A percentile compares a stretch with the other conserved stretches of the same genome.
phyloP scores from a whole-genome alignment of 176 grass and related monocot species.

The Zea luxurians region DNA sequence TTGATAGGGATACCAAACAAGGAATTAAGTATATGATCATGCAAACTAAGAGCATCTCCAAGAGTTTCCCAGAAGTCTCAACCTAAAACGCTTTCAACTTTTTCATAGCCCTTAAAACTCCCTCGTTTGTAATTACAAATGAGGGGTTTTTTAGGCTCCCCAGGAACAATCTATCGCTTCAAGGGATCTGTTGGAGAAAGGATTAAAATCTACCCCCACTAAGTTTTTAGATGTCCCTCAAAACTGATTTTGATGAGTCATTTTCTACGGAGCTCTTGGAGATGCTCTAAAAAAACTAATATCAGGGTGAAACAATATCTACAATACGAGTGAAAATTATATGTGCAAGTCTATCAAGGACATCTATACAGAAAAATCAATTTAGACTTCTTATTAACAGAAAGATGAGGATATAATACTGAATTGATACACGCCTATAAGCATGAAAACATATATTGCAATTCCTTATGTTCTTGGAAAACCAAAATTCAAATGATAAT shows the following conservation, averaged over 20 bases:
- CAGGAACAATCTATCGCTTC: no score
- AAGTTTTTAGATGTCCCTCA: no score
- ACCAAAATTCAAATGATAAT: conserved; percentile 34
- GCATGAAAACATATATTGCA: conserved; percentile 22
- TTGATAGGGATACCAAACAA: conserved; percentile 22
- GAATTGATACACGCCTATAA: conserved; percentile 12
- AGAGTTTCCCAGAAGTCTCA: no score
- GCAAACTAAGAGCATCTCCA: conserved; percentile 10
- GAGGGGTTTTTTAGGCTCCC: no score
- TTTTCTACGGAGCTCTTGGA: no score
- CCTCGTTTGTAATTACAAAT: no score
- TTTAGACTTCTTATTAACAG: conserved; percentile 2
- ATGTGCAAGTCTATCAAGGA: conserved; percentile 5
- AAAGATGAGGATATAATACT: conserved; percentile 5
- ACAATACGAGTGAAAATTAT: conserved; percentile 9
- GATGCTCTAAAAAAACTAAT: background rate
- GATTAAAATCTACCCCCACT: no score
- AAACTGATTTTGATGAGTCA: no score
- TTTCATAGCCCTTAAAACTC: no score
- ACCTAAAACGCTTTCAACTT: no score
- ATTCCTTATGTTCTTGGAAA: conserved; percentile 30
- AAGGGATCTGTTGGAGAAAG: no score
- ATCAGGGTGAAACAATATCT: background rate
- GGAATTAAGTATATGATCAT: conserved; percentile 1
- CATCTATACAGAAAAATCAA: conserved; percentile 1